A percentile compares a stretch with the other conserved stretches of the same genome.
Conservation (phyloP, 306 rosid species). For the Casuarina glauca region DNA sequence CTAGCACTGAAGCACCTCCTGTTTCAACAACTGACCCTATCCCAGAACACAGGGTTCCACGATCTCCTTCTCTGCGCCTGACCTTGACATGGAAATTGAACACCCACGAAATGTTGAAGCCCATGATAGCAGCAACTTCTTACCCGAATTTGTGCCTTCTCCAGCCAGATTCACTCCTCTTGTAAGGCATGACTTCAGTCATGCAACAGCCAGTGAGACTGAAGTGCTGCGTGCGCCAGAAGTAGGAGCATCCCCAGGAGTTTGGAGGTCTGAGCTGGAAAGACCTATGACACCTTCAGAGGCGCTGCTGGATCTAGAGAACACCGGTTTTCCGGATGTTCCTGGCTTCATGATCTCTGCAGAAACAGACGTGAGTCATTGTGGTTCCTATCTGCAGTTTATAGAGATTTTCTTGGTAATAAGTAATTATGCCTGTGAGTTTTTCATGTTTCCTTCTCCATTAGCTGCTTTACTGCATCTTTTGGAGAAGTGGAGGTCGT, state of each 20-base stretch:
- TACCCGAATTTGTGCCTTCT: conserved; percentile 14
- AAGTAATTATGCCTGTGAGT: neutral
- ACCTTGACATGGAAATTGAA: conserved; percentile 36
- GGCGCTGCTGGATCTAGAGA: conserved; percentile 27
- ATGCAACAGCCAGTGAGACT: conserved; percentile 37
- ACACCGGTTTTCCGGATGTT: conserved; percentile 39
- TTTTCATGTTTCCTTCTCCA: conserved; percentile 3
- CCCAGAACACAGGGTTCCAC: conserved; percentile 28
- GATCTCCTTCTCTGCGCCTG: conserved; percentile 18
- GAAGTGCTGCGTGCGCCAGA: conserved; percentile 36
- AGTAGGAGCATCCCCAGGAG: conserved; percentile 24
- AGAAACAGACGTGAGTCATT: conserved; percentile 57
- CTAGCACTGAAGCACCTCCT: conserved; percentile 23
- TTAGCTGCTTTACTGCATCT: conserved; percentile 3
- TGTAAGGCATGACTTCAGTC: conserved; percentile 31
- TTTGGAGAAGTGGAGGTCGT: neutral
- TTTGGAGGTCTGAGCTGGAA: conserved; percentile 36
- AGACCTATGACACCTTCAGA: conserved; percentile 31
- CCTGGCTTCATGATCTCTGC: conserved; percentile 37
- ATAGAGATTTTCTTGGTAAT: neutral
- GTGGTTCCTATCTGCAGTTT: conserved; percentile 7
- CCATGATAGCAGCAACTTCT: conserved; percentile 21
- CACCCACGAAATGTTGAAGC: conserved; percentile 26
- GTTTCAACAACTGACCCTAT: conserved; percentile 32
- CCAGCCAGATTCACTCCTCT: conserved; percentile 17